Evolutionary conservation across 2,329 filamentous ascomycete species (phyloP), one percentile per base, ranked within the genome.

Genomic region (Pezicula neosporulosa): DNA sequence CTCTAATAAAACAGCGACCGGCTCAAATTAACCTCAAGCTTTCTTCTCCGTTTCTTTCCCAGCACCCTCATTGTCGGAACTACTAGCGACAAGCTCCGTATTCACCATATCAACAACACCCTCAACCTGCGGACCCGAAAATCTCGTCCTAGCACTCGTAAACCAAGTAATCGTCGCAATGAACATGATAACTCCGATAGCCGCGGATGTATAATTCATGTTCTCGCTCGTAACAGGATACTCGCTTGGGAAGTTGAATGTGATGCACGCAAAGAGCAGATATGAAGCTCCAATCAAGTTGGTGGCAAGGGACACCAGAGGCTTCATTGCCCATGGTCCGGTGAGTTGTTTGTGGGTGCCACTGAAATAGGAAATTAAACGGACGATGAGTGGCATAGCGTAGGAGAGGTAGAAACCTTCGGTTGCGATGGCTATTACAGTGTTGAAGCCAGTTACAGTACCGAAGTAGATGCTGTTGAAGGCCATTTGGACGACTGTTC

Each of bases 321-420:
- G 52, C 68, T 69, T 60, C 65, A 76, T 44, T 56, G 68, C 13
- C 75, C 75, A 73, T 30, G 69, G 66, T 1, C 70, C 69, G 5
- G 62, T 67, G 18, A 71, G 57, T 15, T 66, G 57, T 10, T 56
- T 62, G 28, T 71, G 67, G 35, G 73, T 67, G 21, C 72, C 70
- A 9, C 65, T 67, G 48, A 76, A 67, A 53, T 72, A 73, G 8
- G 72, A 72, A 24, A 77, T 66, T 21, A 82, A 68, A 39, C 78
- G 75, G 12, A 73, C 72, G 16, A 78, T 61, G 0, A 83, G 68
- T 0, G 78, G 77, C 66, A 80, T 76, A 10, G 78, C 76, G 58
- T 83, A 82, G 0, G 78, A 82, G 1, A 82, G 67, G 56, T 82
- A 82, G 57, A 82, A 82, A 0, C 79, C 80, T 54, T 79, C 73